Base-by-base conservation (phyloP, 805 yeast species). In the Candida hungchunana region DNA sequence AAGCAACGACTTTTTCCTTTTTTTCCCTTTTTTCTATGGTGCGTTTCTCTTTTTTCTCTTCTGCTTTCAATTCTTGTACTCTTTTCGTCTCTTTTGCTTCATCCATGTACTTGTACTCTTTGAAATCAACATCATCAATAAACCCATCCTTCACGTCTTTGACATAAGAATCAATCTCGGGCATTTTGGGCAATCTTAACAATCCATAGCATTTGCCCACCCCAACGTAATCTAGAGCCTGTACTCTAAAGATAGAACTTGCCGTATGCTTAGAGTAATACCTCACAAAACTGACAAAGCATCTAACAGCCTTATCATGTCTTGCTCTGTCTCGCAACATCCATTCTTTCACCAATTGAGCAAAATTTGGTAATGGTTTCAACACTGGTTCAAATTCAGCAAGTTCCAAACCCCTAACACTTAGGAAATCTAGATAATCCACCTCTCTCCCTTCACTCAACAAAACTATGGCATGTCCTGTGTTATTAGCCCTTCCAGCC, bases 261-360 rank as follows among this genome's bases (percentile, higher is more conserved):
- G 96, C 95, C 10, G 82, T 61, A 60, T 93, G 99, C 55, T 88
- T 89, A 11, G 88, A 75, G 55, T 93, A 93, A 55, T 84, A 84
- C 38, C 83, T 72, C 3, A 87, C 71, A 53, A 79, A 90, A 1
- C 88, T 88, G 25, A 93, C 94, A 54, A 79, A 90, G 6, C 96
- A 71, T 44, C 75, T 69, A 0, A 90, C 66, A 0, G 93, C 90
- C 15, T 74, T 69, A 46, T 93, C 98, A 58, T 87, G 93, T 40
- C 87, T 69, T 1, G 79, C 78, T 39, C 97, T 63, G 54, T 90
- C 97, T 19, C 66, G 68, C 15, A 82, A 56, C 26, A 86, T 59
- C 82, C 83, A 90, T 2, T 63, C 43, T 38, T 66, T 64, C 12
- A 45, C 37, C 2, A 42, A 40, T 11, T 44, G 50, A 29, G 67